These are phyloP conservation scores for Oehlia diaphana DNA, from an alignment of 192 early-diverging fungal genomes.

Conservation along the genomic window DNA sequence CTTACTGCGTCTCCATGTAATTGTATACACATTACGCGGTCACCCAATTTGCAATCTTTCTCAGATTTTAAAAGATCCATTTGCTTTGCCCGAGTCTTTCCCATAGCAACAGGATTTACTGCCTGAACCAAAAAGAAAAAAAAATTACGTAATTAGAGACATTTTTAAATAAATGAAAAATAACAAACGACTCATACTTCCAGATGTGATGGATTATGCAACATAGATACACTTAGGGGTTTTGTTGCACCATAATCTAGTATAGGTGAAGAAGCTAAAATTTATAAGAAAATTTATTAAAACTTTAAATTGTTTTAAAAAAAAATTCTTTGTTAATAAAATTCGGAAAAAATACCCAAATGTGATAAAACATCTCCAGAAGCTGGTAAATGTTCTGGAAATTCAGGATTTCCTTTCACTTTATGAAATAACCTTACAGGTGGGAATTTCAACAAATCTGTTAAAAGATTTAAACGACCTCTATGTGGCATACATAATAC, in stretches of 20 bases:
- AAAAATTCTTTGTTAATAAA: background rate
- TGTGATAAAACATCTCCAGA: constrained; percentile 94
- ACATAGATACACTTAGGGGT: constrained; percentile 79
- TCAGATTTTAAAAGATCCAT: constrained; percentile 70
- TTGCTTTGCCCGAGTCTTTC: constrained; percentile 94
- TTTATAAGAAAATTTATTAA: constrained; percentile 7
- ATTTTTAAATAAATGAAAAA: background rate
- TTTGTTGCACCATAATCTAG: constrained; percentile 67
- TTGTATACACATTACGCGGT: constrained; percentile 91
- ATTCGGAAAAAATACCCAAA: constrained; percentile 44
- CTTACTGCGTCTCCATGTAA: constrained; percentile 92
- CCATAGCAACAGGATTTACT: constrained; percentile 93
- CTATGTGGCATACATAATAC: constrained; percentile 96
- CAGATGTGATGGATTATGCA: constrained; percentile 98
- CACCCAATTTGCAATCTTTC: constrained; percentile 81
- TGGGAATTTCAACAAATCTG: constrained; percentile 82
- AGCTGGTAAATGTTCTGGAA: constrained; percentile 74
- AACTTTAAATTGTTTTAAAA: background rate
- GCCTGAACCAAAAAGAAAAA: constrained; percentile 40
- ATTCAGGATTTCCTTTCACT: constrained; percentile 90
- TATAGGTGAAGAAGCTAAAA: constrained; percentile 69
- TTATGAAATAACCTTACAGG: constrained; percentile 89
- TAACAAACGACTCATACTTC: constrained; percentile 40
- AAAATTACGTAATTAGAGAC: no score
- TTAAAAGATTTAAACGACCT: constrained; percentile 90